Percentiles rank a stretch among this genome's conserved stretches.
These are phyloP conservation scores for Penstemon barbatus DNA, from an alignment of 257 asterid genomes.

Conservation along the genomic window DNA sequence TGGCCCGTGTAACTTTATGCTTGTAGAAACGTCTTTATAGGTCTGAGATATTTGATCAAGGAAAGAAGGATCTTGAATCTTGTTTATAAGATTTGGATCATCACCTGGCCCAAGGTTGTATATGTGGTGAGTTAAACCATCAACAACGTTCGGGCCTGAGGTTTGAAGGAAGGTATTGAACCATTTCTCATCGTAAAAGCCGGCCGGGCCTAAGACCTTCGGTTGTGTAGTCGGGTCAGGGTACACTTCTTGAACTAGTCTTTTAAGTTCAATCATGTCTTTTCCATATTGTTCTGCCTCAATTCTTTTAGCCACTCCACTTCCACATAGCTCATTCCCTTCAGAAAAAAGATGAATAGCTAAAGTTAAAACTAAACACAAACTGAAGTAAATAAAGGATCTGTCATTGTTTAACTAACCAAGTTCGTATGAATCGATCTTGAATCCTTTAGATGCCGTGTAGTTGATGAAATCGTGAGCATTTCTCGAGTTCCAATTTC, in stretches of 20 bases:
- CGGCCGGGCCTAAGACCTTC: conserved; percentile 71
- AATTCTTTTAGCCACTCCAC: conserved; percentile 56
- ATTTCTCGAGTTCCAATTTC: conserved; percentile 62
- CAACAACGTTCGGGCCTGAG: conserved; percentile 58
- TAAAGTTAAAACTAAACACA: neutral
- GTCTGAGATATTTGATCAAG: conserved; percentile 52
- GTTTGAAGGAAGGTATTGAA: conserved; percentile 46
- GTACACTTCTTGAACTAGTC: conserved; percentile 46
- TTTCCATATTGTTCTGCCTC: conserved; percentile 68
- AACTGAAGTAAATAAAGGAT: neutral
- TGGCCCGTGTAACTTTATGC: conserved; percentile 47
- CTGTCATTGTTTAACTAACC: conserved; percentile 35
- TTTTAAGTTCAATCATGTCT: conserved; percentile 51
- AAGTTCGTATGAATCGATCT: conserved; percentile 77
- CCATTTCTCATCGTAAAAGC: conserved; percentile 73
- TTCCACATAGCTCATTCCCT: conserved; percentile 84
- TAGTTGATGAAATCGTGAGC: conserved; percentile 64
- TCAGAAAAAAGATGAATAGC: neutral
- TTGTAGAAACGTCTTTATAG: conserved; percentile 39
- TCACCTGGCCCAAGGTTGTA: conserved; percentile 89
- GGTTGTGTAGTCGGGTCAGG: conserved; percentile 46
- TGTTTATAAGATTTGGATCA: conserved; percentile 53
- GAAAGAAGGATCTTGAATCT: conserved; percentile 64
- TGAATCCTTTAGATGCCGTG: conserved; percentile 63
- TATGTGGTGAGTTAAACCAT: conserved; percentile 79